A percentile compares a stretch with the other conserved stretches of the same genome.
These are phyloP conservation scores for Metarhizium sp. DNA, from an alignment of 2,329 filamentous ascomycete genomes.

Conservation along the genomic window DNA sequence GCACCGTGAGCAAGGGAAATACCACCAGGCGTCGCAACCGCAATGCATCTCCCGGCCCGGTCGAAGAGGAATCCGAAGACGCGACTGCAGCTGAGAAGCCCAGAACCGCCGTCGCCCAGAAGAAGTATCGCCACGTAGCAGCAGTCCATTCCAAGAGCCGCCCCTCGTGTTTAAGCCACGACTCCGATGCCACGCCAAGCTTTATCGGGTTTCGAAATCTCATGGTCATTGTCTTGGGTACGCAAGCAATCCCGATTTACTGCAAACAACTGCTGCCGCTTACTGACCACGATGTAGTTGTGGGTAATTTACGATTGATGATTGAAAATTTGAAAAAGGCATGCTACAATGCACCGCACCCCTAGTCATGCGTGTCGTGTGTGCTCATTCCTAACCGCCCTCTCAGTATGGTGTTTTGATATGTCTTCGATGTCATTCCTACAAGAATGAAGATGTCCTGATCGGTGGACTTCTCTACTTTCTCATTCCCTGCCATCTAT, in stretches of 20 bases:
- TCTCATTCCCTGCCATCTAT: slow-evolving; percentile 81
- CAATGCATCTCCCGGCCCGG: slow-evolving; percentile 14
- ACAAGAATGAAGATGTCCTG: slow-evolving; percentile 65
- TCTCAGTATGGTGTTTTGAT: slow-evolving; percentile 88
- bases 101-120: slow-evolving; percentile 17
- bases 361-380: not conserved
- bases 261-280: not conserved
- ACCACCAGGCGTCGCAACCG: slow-evolving; percentile 3
- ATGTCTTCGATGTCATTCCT: slow-evolving; percentile 83
- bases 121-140: slow-evolving; percentile 85
- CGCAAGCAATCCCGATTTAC: slow-evolving; percentile 11
- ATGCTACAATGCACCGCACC: slow-evolving; percentile 6
- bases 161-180: slow-evolving; percentile 79
- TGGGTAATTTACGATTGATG: slow-evolving; percentile 86
- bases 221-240: slow-evolving; percentile 87
- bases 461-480: slow-evolving; percentile 73
- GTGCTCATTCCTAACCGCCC: not conserved
- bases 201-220: slow-evolving; percentile 93
- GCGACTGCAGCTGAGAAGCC: slow-evolving; percentile 14
- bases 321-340: slow-evolving; percentile 97
- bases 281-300: slow-evolving; percentile 45
- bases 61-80: slow-evolving; percentile 14
- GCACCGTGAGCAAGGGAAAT: slow-evolving; percentile 11
- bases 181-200: slow-evolving; percentile 64
- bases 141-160: slow-evolving; percentile 67